These are phyloP conservation scores for Nothomitra cinnamomea DNA, from an alignment of 2,329 filamentous ascomycete species.

Conservation along the genomic window DNA sequence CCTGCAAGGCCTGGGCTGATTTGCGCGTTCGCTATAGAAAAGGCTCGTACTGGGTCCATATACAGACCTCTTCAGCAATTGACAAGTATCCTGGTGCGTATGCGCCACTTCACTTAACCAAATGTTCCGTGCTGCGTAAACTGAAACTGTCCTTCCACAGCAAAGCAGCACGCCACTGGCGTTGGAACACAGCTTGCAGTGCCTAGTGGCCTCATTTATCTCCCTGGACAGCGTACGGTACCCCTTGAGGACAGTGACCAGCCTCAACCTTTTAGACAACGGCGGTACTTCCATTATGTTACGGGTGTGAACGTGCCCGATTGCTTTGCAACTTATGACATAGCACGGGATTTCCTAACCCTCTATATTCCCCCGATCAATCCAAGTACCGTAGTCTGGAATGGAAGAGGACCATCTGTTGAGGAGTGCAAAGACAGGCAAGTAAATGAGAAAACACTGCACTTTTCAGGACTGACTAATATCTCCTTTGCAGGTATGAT, in stretches of 20 bases:
- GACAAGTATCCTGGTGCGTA: conserved; percentile 2
- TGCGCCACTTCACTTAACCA: background rate
- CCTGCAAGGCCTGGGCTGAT: background rate
- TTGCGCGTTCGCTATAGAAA: background rate
- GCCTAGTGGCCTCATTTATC: conserved; percentile 64
- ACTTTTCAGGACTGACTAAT: conserved; percentile 56
- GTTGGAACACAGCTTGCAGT: conserved; percentile 27
- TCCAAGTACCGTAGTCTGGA: conserved; percentile 80
- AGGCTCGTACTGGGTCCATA: background rate
- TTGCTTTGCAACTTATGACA: conserved; percentile 66
- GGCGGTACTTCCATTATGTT: conserved; percentile 87
- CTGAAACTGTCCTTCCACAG: conserved; percentile 15
- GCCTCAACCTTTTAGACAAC: conserved; percentile 69
- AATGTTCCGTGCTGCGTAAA: background rate
- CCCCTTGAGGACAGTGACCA: conserved; percentile 84
- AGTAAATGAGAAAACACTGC: background rate
- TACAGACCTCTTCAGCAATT: background rate
- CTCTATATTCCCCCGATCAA: conserved; percentile 85
- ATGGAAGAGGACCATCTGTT: conserved; percentile 40
- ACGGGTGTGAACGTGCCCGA: conserved; percentile 73
- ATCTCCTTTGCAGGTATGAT: conserved; percentile 63
- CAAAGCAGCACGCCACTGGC: conserved; percentile 31
- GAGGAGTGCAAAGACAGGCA: conserved; percentile 41
- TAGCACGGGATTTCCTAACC: conserved; percentile 53
- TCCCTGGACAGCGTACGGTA: conserved; percentile 68